These are phyloP conservation scores for Phytopythium boreale DNA, from an alignment of 352 stramenopile genomes.

Conservation along the genomic window DNA sequence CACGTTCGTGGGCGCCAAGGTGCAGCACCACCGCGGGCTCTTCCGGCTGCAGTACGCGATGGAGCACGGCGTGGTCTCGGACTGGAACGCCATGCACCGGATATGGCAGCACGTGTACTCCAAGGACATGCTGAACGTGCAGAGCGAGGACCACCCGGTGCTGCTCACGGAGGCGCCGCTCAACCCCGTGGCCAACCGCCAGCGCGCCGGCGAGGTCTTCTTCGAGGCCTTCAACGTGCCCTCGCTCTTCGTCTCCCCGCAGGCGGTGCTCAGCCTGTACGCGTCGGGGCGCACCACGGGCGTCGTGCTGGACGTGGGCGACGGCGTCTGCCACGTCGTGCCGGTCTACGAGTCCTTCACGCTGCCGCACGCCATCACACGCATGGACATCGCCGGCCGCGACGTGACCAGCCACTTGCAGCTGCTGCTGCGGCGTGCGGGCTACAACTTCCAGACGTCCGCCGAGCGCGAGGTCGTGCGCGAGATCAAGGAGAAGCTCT, in stretches of 20 bases:
- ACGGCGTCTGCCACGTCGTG: constrained; percentile 85
- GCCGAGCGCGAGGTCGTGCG: constrained; percentile 86
- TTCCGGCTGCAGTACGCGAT: constrained; percentile 86
- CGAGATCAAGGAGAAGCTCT: constrained; percentile 89
- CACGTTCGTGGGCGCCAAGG: constrained; percentile 73
- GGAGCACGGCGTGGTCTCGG: constrained; percentile 81
- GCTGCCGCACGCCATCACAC: constrained; percentile 76
- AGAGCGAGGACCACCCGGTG: constrained; percentile 83
- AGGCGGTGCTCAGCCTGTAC: constrained; percentile 87
- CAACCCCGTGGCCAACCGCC: constrained; percentile 73
- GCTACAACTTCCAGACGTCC: constrained; percentile 88
- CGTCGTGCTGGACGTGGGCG: constrained; percentile 87
- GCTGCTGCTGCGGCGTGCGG: constrained; percentile 64
- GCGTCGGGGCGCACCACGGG: constrained; percentile 85
- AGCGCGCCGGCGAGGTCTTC: constrained; percentile 80
- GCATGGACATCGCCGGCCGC: constrained; percentile 78
- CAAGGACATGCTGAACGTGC: constrained; percentile 86
- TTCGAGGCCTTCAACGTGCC: constrained; percentile 87
- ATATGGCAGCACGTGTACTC: constrained; percentile 90
- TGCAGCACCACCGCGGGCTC: constrained; percentile 77
- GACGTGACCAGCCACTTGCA: constrained; percentile 84
- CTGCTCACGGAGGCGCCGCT: constrained; percentile 81
- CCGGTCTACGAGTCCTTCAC: constrained; percentile 86
- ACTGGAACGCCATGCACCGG: constrained; percentile 87
- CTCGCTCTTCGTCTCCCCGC: constrained; percentile 83